phyloP scores from a whole-genome alignment of 345 rosid species.

The Euphorbia tirucalli region DNA sequence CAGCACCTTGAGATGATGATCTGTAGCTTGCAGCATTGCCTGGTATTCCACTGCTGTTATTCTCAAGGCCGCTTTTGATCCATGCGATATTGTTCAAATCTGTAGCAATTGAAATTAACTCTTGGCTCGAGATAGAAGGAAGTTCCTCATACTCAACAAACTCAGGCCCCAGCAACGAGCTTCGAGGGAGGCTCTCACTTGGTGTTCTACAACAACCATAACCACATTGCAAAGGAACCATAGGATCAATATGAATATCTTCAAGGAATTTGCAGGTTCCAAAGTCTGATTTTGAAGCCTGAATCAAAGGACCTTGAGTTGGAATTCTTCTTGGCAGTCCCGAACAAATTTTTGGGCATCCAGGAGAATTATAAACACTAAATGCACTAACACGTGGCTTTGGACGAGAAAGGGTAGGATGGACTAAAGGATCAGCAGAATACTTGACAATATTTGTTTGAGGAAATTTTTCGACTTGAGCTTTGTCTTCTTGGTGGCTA shows the following conservation, averaged over 20 bases:
- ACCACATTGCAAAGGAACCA: slow-evolving; percentile 64
- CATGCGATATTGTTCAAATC: slow-evolving; percentile 87
- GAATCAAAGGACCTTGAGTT: slow-evolving; percentile 51
- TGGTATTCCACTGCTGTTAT: slow-evolving; percentile 20
- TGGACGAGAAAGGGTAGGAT: slow-evolving; percentile 42
- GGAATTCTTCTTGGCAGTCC: slow-evolving; percentile 36
- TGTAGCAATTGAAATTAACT: slow-evolving; percentile 70
- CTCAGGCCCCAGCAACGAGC: slow-evolving; percentile 72
- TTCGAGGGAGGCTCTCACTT: slow-evolving; percentile 24
- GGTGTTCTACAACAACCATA: slow-evolving; percentile 56
- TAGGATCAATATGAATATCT: slow-evolving; percentile 48
- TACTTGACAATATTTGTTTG: slow-evolving; percentile 27
- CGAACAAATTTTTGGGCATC: slow-evolving; percentile 31
- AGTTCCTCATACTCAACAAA: slow-evolving; percentile 75
- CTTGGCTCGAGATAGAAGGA: slow-evolving; percentile 53
- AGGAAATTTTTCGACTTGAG: slow-evolving; percentile 6
- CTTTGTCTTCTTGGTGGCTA: slow-evolving; percentile 24
- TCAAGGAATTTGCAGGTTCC: slow-evolving; percentile 51
- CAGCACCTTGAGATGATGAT: slow-evolving; percentile 28
- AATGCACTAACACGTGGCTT: slow-evolving; percentile 71
- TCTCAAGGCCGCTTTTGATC: slow-evolving; percentile 75
- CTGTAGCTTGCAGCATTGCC: slow-evolving; percentile 20
- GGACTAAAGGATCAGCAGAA: slow-evolving; percentile 23
- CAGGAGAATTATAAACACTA: slow-evolving; percentile 48
- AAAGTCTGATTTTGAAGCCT: slow-evolving; percentile 45